These are phyloP conservation scores for Lipomyces japonicus DNA, from an alignment of 805 yeast genomes.

Conservation along the genomic window DNA sequence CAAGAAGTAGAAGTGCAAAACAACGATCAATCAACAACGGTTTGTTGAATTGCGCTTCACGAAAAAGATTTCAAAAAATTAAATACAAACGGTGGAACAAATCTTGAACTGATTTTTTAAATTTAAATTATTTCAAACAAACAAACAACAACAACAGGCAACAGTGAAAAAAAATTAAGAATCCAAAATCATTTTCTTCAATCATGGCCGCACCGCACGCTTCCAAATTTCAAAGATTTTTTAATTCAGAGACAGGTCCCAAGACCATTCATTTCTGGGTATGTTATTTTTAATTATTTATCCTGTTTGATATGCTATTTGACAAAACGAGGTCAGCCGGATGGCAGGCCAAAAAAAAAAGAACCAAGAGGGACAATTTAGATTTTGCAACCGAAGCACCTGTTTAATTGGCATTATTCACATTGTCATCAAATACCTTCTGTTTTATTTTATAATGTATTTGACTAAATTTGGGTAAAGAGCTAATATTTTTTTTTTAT, in stretches of 20 bases:
- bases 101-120: too few species aligned
- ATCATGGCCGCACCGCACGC: constrained; percentile 11
- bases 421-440: not conserved
- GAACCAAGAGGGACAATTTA: not conserved
- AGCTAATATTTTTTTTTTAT: too few species aligned
- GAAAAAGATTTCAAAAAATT: too few species aligned
- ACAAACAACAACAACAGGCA: too few species aligned
- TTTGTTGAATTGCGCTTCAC: too few species aligned
- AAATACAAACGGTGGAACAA: too few species aligned
- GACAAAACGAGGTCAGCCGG: not conserved
- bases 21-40: too few species aligned
- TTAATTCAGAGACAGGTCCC: constrained; percentile 91
- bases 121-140: too few species aligned
- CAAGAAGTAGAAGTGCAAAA: too few species aligned
- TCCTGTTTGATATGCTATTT: not conserved
- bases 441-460: not conserved
- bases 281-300: constrained; percentile 31
- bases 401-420: not conserved
- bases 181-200: too few species aligned
- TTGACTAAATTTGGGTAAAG: not conserved
- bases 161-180: too few species aligned
- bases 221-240: constrained; percentile 55
- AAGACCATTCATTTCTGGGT: constrained; percentile 98
- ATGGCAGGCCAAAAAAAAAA: not conserved
- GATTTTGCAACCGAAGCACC: not conserved